These are phyloP conservation scores for Exophiala bonariae DNA, from an alignment of 2,329 filamentous ascomycete species.

Conservation along the genomic window DNA sequence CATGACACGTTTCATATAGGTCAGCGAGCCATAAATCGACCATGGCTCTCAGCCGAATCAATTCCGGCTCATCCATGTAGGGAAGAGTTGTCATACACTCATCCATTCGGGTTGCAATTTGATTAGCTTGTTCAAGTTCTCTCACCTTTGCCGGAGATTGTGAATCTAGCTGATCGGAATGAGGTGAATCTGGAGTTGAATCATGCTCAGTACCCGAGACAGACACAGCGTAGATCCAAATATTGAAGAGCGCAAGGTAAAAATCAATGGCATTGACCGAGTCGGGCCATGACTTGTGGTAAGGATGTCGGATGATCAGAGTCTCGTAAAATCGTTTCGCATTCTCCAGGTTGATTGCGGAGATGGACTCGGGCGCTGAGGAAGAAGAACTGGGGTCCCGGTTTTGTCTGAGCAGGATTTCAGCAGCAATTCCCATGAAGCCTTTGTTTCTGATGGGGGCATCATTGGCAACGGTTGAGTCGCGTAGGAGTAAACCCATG, in stretches of 20 bases:
- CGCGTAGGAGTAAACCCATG: slow-evolving; percentile 71
- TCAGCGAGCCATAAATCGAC: slow-evolving; percentile 74
- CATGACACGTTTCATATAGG: slow-evolving; percentile 40
- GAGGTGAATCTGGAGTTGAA: background rate
- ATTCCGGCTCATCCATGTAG: slow-evolving; percentile 65
- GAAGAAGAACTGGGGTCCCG: slow-evolving; percentile 15
- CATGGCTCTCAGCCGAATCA: slow-evolving; percentile 73
- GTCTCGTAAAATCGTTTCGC: slow-evolving; percentile 73
- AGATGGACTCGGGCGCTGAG: background rate
- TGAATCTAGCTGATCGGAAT: slow-evolving; percentile 1
- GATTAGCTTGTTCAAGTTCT: slow-evolving; percentile 57
- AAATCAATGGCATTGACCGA: slow-evolving; percentile 70
- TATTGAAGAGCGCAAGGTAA: slow-evolving; percentile 75
- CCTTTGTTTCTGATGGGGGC: slow-evolving; percentile 70
- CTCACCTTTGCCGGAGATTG: slow-evolving; percentile 30
- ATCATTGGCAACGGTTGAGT: slow-evolving; percentile 54
- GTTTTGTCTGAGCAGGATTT: slow-evolving; percentile 67
- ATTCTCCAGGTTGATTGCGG: slow-evolving; percentile 51
- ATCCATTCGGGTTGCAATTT: slow-evolving; percentile 70
- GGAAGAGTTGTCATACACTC: slow-evolving; percentile 67
- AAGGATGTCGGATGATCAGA: slow-evolving; percentile 74
- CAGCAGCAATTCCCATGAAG: slow-evolving; percentile 81
- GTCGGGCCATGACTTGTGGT: slow-evolving; percentile 61
- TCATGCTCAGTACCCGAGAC: slow-evolving; percentile 34
- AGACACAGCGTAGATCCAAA: slow-evolving; percentile 76